Conservation (phyloP, 106 monocot species). For the Vanilla planifolia region DNA sequence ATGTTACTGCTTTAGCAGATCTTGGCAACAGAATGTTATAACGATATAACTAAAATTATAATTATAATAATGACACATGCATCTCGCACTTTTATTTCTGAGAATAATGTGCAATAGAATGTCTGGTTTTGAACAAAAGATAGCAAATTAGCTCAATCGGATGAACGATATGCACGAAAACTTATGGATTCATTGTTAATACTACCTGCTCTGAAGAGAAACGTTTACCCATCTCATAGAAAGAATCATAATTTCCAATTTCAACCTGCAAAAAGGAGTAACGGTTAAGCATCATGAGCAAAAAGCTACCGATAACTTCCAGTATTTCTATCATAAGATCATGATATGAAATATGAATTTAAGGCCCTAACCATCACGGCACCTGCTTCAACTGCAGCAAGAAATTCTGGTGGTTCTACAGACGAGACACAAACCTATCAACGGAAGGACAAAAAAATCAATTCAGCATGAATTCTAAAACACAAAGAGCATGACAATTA, state of each 20-base stretch:
- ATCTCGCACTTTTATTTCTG: too few relatives aligned
- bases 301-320: slow-evolving; percentile 78
- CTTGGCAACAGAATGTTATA: too few relatives aligned
- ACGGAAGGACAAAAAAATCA: background rate
- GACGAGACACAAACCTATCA: slow-evolving; percentile 92
- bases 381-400: slow-evolving; percentile 79
- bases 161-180: background rate
- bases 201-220: slow-evolving; percentile 80
- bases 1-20: too few relatives aligned
- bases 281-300: too few relatives aligned
- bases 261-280: slow-evolving; percentile 60
- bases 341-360: background rate
- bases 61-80: too few relatives aligned
- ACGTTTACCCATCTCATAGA: slow-evolving; percentile 69
- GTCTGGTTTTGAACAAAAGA: background rate
- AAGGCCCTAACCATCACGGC: slow-evolving; percentile 71
- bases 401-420: slow-evolving; percentile 63
- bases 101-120: too few relatives aligned
- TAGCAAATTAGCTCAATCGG: background rate
- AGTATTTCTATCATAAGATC: too few relatives aligned
- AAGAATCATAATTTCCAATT: slow-evolving; percentile 98
- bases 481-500: too few relatives aligned
- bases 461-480: too few relatives aligned
- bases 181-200: background rate
- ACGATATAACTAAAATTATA: too few relatives aligned